Conservation (phyloP, 2,329 filamentous ascomycete species). For the Xylaria sp. region DNA sequence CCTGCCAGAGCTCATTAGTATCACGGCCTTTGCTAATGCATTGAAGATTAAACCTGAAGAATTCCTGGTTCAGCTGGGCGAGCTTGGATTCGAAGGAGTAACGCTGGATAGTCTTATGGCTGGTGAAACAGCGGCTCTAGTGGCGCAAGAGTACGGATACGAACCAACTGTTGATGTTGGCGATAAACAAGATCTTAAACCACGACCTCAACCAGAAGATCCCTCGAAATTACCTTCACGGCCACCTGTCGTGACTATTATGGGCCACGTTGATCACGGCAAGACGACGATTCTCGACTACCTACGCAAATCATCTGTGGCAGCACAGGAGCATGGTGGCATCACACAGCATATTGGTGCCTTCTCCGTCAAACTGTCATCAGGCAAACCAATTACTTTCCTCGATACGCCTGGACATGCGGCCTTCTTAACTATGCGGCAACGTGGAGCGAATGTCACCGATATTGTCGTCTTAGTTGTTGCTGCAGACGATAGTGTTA, state of each 20-base stretch:
- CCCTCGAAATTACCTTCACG: conserved; percentile 74
- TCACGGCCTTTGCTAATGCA: conserved; percentile 81
- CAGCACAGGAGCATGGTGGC: conserved; percentile 89
- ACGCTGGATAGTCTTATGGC: conserved; percentile 86
- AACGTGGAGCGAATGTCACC: conserved; percentile 93
- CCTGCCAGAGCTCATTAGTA: conserved; percentile 90
- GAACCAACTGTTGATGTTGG: conserved; percentile 80
- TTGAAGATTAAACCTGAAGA: conserved; percentile 75
- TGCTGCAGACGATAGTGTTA: conserved; percentile 96
- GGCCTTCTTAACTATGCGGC: conserved; percentile 94
- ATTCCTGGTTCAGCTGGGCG: conserved; percentile 79
- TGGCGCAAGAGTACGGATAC: conserved; percentile 92
- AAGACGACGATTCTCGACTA: conserved; percentile 97
- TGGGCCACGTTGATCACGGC: conserved; percentile 98
- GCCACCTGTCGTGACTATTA: conserved; percentile 96
- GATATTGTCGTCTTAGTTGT: conserved; percentile 97
- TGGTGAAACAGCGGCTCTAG: conserved; percentile 86
- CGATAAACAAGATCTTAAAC: conserved; percentile 74
- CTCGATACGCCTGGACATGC: conserved; percentile 96
- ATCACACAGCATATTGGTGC: conserved; percentile 99
- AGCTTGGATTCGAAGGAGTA: conserved; percentile 90
- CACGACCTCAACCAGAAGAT: conserved; percentile 75
- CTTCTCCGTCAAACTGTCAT: conserved; percentile 88
- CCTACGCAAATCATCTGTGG: conserved; percentile 91
- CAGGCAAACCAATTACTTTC: conserved; percentile 92